A percentile compares a stretch with the other conserved stretches of the same genome.
phyloP scores from a whole-genome alignment of 495 filamentous ascomycete genomes.

The Neurospora intermedia region DNA sequence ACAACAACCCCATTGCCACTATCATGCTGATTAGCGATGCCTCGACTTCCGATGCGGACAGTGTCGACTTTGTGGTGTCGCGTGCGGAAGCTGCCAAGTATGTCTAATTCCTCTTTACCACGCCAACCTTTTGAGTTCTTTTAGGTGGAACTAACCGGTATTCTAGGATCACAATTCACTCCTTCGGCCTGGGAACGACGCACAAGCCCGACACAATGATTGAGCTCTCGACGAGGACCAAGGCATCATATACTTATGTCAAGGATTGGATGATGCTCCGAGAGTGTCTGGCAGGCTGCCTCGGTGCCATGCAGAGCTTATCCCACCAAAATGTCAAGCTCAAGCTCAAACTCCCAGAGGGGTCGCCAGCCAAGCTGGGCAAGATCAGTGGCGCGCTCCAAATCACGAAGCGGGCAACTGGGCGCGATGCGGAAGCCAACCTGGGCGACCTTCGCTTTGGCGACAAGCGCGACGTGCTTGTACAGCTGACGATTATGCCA shows the following conservation, averaged over 20 bases:
- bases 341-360: slow-evolving; percentile 88
- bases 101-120: slow-evolving; percentile 15
- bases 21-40: slow-evolving; percentile 98
- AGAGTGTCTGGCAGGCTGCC: slow-evolving; percentile 89
- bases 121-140: not conserved
- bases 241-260: slow-evolving; percentile 94
- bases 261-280: slow-evolving; percentile 99
- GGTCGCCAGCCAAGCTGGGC: slow-evolving; percentile 93
- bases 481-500: slow-evolving; percentile 87
- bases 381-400: slow-evolving; percentile 97
- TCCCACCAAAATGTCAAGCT: slow-evolving; percentile 99
- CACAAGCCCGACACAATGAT: slow-evolving; percentile 99
- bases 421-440: slow-evolving; percentile 86
- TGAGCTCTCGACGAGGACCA: slow-evolving; percentile 88
- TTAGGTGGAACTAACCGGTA: slow-evolving; percentile 5
- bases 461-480: slow-evolving; percentile 93
- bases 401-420: slow-evolving; percentile 95
- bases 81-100: slow-evolving; percentile 96
- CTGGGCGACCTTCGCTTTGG: slow-evolving; percentile 92
- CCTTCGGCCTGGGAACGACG: slow-evolving; percentile 89
- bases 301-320: slow-evolving; percentile 86
- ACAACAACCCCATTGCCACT: slow-evolving; percentile 89
- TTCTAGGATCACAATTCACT: slow-evolving; percentile 81
- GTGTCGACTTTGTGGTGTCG: slow-evolving; percentile 97
- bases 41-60: slow-evolving; percentile 91